These are phyloP conservation scores for Ambrosiella cleistominuta DNA, from an alignment of 2,329 filamentous ascomycete species.

Conservation along the genomic window DNA sequence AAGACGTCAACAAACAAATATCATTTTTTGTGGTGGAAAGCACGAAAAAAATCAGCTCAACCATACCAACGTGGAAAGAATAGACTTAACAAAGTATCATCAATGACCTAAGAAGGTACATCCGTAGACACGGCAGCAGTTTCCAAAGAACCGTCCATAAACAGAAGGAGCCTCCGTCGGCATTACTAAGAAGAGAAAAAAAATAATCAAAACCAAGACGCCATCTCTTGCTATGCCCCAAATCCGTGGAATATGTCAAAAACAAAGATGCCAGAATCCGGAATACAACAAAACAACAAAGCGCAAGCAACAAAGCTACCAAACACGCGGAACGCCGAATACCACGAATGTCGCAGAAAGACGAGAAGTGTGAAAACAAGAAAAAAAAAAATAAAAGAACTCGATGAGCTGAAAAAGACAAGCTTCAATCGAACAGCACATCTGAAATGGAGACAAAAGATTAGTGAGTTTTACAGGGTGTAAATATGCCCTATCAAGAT, in stretches of 20 bases:
- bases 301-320: not conserved
- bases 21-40: too few relatives aligned
- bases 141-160: not conserved
- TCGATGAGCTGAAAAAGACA: constrained; percentile 7
- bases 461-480: not conserved
- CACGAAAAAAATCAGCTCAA: too few relatives aligned
- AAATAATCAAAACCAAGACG: not conserved
- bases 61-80: too few relatives aligned
- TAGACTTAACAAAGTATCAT: too few relatives aligned
- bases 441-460: not conserved
- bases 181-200: not conserved
- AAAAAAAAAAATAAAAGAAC: constrained; percentile 14
- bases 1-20: too few relatives aligned
- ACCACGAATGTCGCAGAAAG: not conserved
- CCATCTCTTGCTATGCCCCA: not conserved
- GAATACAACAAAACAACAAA: not conserved
- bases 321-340: not conserved
- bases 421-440: not conserved
- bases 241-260: not conserved
- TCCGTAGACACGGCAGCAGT: not conserved
- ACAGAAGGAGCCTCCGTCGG: not conserved
- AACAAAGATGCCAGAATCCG: not conserved
- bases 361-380: constrained; percentile 1
- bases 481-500: not conserved
- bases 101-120: too few relatives aligned